phyloP scores from a whole-genome alignment of 148 eudicot species.

The Rheum nobile region DNA sequence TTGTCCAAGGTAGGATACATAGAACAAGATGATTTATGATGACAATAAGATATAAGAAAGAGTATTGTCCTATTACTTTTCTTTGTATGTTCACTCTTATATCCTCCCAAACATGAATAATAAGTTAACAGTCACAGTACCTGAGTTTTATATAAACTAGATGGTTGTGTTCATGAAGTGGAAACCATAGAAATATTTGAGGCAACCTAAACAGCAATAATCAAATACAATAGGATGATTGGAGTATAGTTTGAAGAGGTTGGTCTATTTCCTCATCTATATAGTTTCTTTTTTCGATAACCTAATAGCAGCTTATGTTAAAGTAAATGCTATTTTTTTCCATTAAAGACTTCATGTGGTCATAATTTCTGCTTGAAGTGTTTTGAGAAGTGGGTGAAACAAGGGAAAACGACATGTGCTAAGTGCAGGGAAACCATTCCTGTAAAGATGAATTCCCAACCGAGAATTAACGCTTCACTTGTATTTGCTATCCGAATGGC shows the following conservation, averaged over 20 bases:
- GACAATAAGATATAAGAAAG: too few species aligned
- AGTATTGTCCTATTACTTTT: too few species aligned
- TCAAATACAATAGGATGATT: background rate
- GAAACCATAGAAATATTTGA: too few species aligned
- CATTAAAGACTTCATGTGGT: slow-evolving; percentile 76
- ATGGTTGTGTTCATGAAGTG: too few species aligned
- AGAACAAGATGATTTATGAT: too few species aligned
- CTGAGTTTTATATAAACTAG: too few species aligned
- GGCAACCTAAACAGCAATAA: too few species aligned
- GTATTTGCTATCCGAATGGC: slow-evolving; percentile 67
- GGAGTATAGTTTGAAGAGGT: background rate
- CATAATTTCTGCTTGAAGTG: slow-evolving; percentile 89
- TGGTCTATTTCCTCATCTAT: background rate
- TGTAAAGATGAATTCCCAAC: slow-evolving; percentile 44
- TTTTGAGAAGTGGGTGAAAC: slow-evolving; percentile 74
- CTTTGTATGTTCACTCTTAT: too few species aligned
- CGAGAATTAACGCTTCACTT: slow-evolving; percentile 64
- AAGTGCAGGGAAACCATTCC: slow-evolving; percentile 62
- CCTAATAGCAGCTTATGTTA: background rate
- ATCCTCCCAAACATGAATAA: too few species aligned
- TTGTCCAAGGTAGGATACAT: too few species aligned
- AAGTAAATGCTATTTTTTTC: background rate
- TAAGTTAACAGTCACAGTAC: too few species aligned
- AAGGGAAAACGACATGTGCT: slow-evolving; percentile 69
- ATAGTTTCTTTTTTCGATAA: background rate